Evolutionary conservation across 306 rosid genomes (phyloP).

Genomic region (Cicer chorassanicum): DNA sequence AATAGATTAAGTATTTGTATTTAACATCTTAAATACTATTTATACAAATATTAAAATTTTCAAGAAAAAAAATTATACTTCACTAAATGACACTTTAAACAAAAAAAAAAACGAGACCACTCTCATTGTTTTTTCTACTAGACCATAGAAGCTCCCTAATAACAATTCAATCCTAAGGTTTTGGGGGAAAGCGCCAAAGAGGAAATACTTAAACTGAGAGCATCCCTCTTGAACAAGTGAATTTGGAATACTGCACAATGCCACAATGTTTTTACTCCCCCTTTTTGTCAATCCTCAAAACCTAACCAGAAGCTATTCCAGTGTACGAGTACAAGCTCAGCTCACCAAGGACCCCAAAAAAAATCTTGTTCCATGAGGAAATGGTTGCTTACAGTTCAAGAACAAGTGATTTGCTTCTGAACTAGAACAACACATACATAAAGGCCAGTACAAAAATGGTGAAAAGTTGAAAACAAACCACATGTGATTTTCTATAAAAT

Average conservation of each 20-base stretch:
- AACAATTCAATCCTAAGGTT: neutral
- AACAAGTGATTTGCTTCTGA: slow-evolving; percentile 28
- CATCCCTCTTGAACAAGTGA: neutral
- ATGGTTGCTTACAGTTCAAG: neutral
- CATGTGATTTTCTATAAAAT: slow-evolving; percentile 1
- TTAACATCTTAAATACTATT: no score
- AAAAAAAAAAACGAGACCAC: no score
- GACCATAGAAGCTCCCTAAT: no score
- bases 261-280: no score
- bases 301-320: neutral
- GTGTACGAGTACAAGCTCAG: neutral
- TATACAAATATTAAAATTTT: no score
- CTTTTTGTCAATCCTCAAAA: neutral
- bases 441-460: neutral
- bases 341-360: neutral
- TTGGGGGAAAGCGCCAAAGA: neutral
- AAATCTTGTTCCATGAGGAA: neutral
- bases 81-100: no score
- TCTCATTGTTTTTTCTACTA: no score
- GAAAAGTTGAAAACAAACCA: slow-evolving; percentile 18
- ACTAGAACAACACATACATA: neutral
- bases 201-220: neutral
- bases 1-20: no score
- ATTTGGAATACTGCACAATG: no score
- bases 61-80: no score